A percentile compares a stretch with the other conserved stretches of the same genome.
Conservation (phyloP, 108 stramenopile species). For the Cyclotella kingstonii region DNA sequence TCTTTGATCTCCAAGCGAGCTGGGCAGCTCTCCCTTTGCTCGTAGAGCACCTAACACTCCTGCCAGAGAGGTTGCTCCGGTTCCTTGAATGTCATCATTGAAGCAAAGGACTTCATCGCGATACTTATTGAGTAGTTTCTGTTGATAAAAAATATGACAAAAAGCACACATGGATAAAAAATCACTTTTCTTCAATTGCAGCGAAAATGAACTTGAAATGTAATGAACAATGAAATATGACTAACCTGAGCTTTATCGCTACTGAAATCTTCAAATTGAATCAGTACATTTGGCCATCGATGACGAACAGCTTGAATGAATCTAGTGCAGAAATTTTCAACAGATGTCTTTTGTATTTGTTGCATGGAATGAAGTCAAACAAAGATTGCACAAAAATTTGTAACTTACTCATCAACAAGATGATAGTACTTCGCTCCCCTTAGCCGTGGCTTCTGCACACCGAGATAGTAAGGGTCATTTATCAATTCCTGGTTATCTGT, state of each 20-base stretch:
- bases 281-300: conserved; percentile 89
- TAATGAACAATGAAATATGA: too few relatives aligned
- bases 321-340: conserved; percentile 3
- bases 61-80: conserved; percentile 87
- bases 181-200: background rate
- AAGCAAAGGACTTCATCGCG: conserved; percentile 88
- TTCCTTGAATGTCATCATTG: conserved; percentile 99
- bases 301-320: conserved; percentile 94
- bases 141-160: background rate
- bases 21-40: conserved; percentile 67
- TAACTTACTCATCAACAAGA: conserved; percentile 84
- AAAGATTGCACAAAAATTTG: background rate
- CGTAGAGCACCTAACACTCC: conserved; percentile 82
- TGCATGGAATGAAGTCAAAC: background rate
- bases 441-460: conserved; percentile 78
- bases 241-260: conserved; percentile 70
- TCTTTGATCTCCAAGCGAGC: conserved; percentile 77
- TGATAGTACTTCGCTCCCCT: conserved; percentile 79
- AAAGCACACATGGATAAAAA: background rate
- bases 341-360: background rate
- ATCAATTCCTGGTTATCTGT: conserved; percentile 94
- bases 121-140: conserved; percentile 89
- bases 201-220: background rate
- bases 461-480: conserved; percentile 91
- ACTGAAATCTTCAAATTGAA: conserved; percentile 99